Base-by-base conservation (phyloP, 257 asterid species). In the Buddleja alternifolia region DNA sequence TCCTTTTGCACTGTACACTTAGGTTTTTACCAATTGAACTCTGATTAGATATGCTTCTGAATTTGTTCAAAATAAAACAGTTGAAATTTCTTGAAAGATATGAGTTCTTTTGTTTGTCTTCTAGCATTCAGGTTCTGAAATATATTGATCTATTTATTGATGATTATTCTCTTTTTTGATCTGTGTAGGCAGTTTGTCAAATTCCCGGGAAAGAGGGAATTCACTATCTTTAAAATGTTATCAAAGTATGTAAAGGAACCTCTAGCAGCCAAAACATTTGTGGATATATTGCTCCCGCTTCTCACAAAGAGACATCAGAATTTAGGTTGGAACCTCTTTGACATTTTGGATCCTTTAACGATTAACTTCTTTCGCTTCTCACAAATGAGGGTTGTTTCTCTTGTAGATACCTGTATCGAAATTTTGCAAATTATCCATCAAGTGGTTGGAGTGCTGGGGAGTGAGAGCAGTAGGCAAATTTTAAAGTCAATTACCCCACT, bases 251-350 rank as follows among this genome's bases (percentile, higher is more conserved):
- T 89, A 52, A 81, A 79, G 81, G 95, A 86, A 56, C 80, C 90
- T 29, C 65, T 76, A 55, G 82, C 80, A 40, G 99, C 96, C n/a
- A 69, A 78, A 75, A 73, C 55, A 63, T 93, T 87, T 85, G 75
- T 89, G 41, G 96, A 93, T 65, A 82, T 89, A 51, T 83, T 93
- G 82, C 91, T 93, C 68, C 93, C 95, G 10, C 71, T 88, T 78
- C 81, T 93, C 70, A 71, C 80, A 56, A 85, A 80, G 90, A 84
- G 58, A 82, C 79, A 82, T 39, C 84, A 58, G 74, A 72, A 82
- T 73, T 68, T 79, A 67, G 99, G 99, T 93, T 73, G 68, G 85
- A 58, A 60, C 41, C 39, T 77, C 72, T 12, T 41, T n/a, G 60
- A 71, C 23, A 51, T 29, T 61, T 50, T 25, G 39, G 14, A 14